Conservation (phyloP, 352 stramenopile species). For the Phytophthora fragariaefolia region DNA sequence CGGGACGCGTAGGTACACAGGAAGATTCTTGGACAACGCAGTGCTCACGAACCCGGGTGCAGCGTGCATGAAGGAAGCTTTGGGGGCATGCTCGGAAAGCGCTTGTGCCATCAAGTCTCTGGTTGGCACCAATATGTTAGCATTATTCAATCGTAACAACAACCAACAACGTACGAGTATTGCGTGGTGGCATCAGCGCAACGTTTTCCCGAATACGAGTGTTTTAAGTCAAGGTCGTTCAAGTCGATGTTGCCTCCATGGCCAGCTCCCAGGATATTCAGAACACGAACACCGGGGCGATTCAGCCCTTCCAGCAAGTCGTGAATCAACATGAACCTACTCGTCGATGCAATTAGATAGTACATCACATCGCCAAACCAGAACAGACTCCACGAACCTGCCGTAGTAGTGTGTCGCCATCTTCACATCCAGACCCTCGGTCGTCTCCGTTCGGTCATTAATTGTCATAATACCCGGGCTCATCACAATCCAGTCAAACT, state of each 20-base stretch:
- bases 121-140: background rate
- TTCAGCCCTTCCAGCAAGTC: conserved; percentile 28
- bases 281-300: conserved; percentile 25
- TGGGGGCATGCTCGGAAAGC: conserved; percentile 23
- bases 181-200: conserved; percentile 27
- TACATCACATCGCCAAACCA: background rate
- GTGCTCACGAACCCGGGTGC: conserved; percentile 28
- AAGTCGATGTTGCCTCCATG: conserved; percentile 23
- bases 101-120: conserved; percentile 37
- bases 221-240: conserved; percentile 36
- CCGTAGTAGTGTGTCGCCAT: conserved; percentile 39
- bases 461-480: conserved; percentile 27
- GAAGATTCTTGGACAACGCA: conserved; percentile 8
- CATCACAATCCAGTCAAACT: conserved; percentile 39
- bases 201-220: conserved; percentile 19
- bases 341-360: background rate
- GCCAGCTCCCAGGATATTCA: conserved; percentile 23
- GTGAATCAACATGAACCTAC: conserved; percentile 33
- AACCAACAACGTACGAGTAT: conserved; percentile 37
- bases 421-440: conserved; percentile 30
- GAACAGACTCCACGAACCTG: background rate
- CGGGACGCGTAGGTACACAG: conserved; percentile 18
- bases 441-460: conserved; percentile 22
- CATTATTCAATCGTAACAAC: no score
- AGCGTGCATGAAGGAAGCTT: conserved; percentile 32